These are phyloP conservation scores for Melaleuca alternifolia DNA, from an alignment of 345 rosid species.

Conservation along the genomic window DNA sequence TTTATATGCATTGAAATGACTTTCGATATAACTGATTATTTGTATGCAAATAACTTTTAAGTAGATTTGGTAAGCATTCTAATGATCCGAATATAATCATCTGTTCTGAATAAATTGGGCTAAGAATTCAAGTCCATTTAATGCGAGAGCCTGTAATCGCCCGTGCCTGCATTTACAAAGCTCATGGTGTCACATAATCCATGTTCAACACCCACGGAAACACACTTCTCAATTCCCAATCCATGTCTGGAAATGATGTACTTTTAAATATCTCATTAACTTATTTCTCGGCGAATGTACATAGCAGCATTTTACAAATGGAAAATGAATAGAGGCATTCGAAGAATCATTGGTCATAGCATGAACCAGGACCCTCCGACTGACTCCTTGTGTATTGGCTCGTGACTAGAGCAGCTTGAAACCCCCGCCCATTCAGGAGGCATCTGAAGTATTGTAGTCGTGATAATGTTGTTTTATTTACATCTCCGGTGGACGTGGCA, in stretches of 20 bases:
- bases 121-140: neutral
- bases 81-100: neutral
- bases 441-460: slow-evolving; percentile 78
- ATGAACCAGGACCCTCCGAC: slow-evolving; percentile 66
- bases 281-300: neutral
- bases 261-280: neutral
- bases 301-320: neutral
- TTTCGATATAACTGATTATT: too few relatives aligned
- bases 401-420: slow-evolving; percentile 65
- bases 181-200: neutral
- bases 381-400: slow-evolving; percentile 43
- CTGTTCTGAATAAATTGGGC: too few relatives aligned
- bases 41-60: too few relatives aligned
- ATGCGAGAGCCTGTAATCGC: neutral
- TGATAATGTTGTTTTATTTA: slow-evolving; percentile 40
- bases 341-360: slow-evolving; percentile 54
- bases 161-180: neutral
- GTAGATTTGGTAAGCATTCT: neutral
- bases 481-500: slow-evolving; percentile 29
- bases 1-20: too few relatives aligned
- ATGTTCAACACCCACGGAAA: neutral
- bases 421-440: slow-evolving; percentile 66
- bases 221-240: neutral
- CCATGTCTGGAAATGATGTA: neutral
- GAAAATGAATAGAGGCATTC: neutral